Conservation (phyloP, 2,329 filamentous ascomycete genomes). For the Diaporthe eres region DNA sequence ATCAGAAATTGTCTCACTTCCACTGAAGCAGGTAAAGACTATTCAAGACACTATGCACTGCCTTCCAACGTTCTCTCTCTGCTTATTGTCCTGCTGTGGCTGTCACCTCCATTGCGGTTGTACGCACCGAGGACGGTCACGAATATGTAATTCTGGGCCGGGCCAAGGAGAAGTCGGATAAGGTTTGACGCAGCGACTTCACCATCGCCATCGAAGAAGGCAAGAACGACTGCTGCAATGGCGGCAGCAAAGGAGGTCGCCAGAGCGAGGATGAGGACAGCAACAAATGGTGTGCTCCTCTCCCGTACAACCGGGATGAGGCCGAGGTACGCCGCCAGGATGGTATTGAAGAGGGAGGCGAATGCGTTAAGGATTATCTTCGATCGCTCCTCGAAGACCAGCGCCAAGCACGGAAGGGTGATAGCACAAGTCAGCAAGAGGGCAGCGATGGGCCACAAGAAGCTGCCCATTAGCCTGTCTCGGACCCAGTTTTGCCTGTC, state of each 20-base stretch:
- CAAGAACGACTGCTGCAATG: background rate
- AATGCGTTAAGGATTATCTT: slow-evolving; percentile 2
- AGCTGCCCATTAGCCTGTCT: background rate
- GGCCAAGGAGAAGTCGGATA: background rate
- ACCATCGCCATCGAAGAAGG: background rate
- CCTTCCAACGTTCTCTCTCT: no score
- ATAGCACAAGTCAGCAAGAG: background rate
- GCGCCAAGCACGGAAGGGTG: background rate
- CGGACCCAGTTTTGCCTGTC: background rate
- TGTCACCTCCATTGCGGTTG: no score
- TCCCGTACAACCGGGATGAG: background rate
- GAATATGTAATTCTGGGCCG: background rate
- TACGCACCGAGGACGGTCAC: background rate
- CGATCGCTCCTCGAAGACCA: background rate
- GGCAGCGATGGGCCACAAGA: slow-evolving; percentile 5
- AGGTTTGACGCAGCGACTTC: background rate
- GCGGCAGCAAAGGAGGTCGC: background rate
- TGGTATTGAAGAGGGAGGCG: background rate
- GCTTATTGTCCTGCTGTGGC: no score
- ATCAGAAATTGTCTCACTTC: no score
- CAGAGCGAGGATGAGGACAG: background rate
- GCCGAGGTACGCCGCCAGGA: background rate
- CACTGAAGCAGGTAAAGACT: fast-evolving
- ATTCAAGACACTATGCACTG: no score
- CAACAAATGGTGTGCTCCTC: background rate